These are phyloP conservation scores for Cutaneotrichosporon curvatum DNA, from an alignment of 1,284 basidiomycete genomes.

Conservation along the genomic window DNA sequence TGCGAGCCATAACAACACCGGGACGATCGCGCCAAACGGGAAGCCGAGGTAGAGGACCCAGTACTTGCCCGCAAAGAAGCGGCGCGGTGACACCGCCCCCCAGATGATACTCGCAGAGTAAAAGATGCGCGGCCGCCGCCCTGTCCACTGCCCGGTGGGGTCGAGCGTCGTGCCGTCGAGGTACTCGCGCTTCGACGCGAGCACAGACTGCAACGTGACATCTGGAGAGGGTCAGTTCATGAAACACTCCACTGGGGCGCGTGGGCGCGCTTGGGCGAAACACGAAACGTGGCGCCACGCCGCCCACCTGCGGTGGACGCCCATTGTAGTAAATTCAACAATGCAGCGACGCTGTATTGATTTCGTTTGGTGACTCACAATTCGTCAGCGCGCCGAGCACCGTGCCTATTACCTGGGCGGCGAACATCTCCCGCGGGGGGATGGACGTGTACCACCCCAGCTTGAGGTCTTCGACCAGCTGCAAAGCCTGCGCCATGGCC, in stretches of 20 bases:
- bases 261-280: not conserved
- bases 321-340: too few species aligned
- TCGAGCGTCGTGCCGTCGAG: constrained; percentile 46
- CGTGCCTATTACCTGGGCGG: constrained; percentile 49
- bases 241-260: too few species aligned
- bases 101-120: constrained; percentile 46
- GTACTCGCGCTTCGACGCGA: constrained; percentile 38
- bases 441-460: constrained; percentile 46
- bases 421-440: constrained; percentile 49
- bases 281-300: too few species aligned
- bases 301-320: too few species aligned
- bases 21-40: constrained; percentile 46
- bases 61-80: constrained; percentile 50
- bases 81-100: constrained; percentile 48
- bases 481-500: constrained; percentile 46
- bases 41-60: constrained; percentile 47
- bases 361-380: too few species aligned
- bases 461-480: constrained; percentile 49
- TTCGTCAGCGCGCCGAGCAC: constrained; percentile 48
- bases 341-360: too few species aligned
- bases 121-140: constrained; percentile 42
- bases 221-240: constrained; percentile 35
- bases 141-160: constrained; percentile 48
- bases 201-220: constrained; percentile 45
- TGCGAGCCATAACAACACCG: constrained; percentile 45